Conservation (phyloP, 2,329 filamentous ascomycete genomes). For the Neonectria punicea region DNA sequence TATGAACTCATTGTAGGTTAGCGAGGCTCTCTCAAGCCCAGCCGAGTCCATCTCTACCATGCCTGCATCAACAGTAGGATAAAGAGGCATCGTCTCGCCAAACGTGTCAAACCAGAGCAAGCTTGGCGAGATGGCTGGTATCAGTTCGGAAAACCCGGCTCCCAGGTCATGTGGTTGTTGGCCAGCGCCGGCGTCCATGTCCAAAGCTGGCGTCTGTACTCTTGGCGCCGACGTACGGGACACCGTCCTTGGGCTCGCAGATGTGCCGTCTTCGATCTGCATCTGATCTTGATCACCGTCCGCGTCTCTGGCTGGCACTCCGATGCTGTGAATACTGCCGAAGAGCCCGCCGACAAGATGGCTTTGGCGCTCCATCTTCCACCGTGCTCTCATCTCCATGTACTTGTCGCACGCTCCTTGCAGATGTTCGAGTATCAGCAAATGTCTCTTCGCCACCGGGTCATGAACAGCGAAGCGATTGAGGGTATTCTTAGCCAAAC, state of each 20-base stretch:
- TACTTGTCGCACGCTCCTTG: constrained; percentile 38
- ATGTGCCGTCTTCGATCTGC: background rate
- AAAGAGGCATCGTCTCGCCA: constrained; percentile 40
- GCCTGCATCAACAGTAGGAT: constrained; percentile 40
- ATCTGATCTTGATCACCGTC: background rate
- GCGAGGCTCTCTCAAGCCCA: background rate
- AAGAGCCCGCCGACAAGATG: constrained; percentile 39
- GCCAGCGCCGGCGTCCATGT: background rate
- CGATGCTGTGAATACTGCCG: constrained; percentile 37
- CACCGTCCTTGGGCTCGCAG: constrained; percentile 13
- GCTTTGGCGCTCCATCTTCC: constrained; percentile 38
- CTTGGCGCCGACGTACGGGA: background rate
- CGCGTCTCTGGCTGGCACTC: constrained; percentile 17
- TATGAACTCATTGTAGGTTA: constrained; percentile 23
- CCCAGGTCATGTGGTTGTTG: constrained; percentile 27
- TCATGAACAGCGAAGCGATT: constrained; percentile 34
- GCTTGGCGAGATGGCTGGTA: constrained; percentile 39
- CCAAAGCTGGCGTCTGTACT: constrained; percentile 5
- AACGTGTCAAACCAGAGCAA: constrained; percentile 43
- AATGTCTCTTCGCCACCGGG: constrained; percentile 36
- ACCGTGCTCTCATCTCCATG: constrained; percentile 34
- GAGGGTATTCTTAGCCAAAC: constrained; percentile 37
- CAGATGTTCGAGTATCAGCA: constrained; percentile 38
- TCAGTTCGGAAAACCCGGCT: constrained; percentile 27
- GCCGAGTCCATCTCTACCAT: constrained; percentile 26